These are phyloP conservation scores for Hyaloperonospora brassicae DNA, from an alignment of 352 stramenopile species.

Conservation along the genomic window DNA sequence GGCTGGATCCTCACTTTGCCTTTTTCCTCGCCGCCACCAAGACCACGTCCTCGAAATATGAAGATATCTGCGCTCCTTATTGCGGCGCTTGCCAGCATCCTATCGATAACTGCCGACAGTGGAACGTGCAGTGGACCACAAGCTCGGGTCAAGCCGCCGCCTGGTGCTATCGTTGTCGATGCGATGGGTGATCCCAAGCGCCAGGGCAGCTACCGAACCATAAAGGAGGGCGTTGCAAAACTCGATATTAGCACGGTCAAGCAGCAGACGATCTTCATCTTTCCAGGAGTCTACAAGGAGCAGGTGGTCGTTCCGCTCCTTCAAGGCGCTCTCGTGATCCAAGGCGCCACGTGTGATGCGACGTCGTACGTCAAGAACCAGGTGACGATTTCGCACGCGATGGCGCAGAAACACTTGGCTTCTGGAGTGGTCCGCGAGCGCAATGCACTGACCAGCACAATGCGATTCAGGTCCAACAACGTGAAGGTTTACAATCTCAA, in stretches of 20 bases:
- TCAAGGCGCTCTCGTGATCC: slow-evolving; percentile 2
- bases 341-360: slow-evolving; percentile 13
- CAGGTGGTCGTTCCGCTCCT: slow-evolving; percentile 8
- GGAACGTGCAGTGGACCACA: not conserved
- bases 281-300: slow-evolving; percentile 9
- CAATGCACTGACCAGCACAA: slow-evolving; percentile 10
- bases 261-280: slow-evolving; percentile 13
- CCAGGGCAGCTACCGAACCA: slow-evolving; percentile 2
- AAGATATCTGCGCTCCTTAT: no score
- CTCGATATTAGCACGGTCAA: slow-evolving; percentile 1
- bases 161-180: slow-evolving; percentile 14
- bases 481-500: slow-evolving; percentile 12
- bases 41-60: no score
- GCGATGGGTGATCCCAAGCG: not conserved
- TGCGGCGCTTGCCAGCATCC: not conserved
- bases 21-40: no score
- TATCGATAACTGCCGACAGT: not conserved
- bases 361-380: slow-evolving; percentile 11
- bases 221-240: slow-evolving; percentile 5
- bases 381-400: slow-evolving; percentile 10
- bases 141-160: slow-evolving; percentile 1
- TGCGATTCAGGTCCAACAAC: slow-evolving; percentile 11
- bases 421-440: slow-evolving; percentile 4
- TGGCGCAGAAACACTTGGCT: slow-evolving; percentile 6
- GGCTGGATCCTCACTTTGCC: no score